These are phyloP conservation scores for Breviolum minutum DNA, from an alignment of 73 alveolate genomes.

Conservation along the genomic window DNA sequence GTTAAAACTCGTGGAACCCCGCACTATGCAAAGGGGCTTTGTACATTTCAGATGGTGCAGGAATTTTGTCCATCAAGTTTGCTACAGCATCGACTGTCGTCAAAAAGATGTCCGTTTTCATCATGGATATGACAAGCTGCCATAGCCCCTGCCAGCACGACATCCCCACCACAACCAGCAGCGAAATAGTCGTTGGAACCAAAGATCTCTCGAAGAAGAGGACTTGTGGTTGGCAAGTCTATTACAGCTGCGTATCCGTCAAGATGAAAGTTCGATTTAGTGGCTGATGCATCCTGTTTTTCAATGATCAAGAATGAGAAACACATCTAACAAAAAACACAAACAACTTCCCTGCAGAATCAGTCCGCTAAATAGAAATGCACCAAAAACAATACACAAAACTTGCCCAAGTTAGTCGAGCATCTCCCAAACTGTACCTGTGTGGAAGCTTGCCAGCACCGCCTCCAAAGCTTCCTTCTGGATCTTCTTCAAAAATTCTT, in stretches of 20 bases:
- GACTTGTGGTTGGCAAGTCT: slow-evolving; percentile 68
- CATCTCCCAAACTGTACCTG: slow-evolving; percentile 38
- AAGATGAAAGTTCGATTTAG: slow-evolving; percentile 64
- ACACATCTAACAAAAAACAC: neutral
- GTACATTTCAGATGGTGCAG: neutral
- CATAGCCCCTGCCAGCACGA: slow-evolving; percentile 81
- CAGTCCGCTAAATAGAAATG: too few species aligned
- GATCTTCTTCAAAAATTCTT: slow-evolving; percentile 36
- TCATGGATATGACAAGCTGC: neutral
- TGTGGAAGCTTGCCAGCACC: slow-evolving; percentile 92
- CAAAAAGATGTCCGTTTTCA: too few species aligned
- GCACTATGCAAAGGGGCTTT: neutral
- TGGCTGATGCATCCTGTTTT: slow-evolving; percentile 26
- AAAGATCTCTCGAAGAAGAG: slow-evolving; percentile 49
- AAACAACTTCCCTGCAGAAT: too few species aligned
- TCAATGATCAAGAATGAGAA: neutral
- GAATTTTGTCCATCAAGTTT: too few species aligned
- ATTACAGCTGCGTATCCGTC: slow-evolving; percentile 46
- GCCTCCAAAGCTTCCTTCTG: slow-evolving; percentile 80
- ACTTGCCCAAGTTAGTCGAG: too few species aligned
- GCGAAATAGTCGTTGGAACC: slow-evolving; percentile 75
- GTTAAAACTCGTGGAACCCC: neutral
- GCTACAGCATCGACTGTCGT: neutral
- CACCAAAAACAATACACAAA: too few species aligned
- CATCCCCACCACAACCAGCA: slow-evolving; percentile 88